A percentile compares a stretch with the other conserved stretches of the same genome.
Conservation (phyloP, 1,284 basidiomycete species). For the Irpex sp. region DNA sequence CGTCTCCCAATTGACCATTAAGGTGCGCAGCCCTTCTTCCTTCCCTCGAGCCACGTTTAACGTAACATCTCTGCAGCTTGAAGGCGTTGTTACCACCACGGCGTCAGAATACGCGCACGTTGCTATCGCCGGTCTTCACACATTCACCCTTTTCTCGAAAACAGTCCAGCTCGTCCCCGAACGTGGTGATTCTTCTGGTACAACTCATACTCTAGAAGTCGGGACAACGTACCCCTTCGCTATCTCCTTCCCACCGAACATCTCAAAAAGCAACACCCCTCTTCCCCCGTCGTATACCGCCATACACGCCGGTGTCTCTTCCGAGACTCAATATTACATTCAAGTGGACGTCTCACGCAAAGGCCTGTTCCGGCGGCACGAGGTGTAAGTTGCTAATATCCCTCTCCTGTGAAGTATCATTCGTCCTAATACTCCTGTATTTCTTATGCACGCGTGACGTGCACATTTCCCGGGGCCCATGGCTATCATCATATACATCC, state of each 20-base stretch:
- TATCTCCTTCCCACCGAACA: constrained; percentile 35
- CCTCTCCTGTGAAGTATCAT: constrained; percentile 8
- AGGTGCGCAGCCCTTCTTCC: constrained; percentile 22
- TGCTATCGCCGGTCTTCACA: constrained; percentile 23
- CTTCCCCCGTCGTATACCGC: constrained; percentile 40
- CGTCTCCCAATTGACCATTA: constrained; percentile 34
- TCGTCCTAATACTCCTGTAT: constrained; percentile 11
- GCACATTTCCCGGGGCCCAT: neutral
- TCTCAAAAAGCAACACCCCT: constrained; percentile 22
- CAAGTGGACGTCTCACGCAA: constrained; percentile 39
- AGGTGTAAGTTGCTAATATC: constrained; percentile 42
- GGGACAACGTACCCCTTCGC: constrained; percentile 34
- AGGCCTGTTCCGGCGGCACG: constrained; percentile 34
- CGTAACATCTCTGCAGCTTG: constrained; percentile 27
- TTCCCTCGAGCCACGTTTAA: neutral
- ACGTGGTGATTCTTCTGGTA: constrained; percentile 9
- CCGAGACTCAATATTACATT: constrained; percentile 36
- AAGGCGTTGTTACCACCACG: constrained; percentile 35
- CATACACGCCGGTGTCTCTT: constrained; percentile 33
- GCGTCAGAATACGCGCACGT: constrained; percentile 26
- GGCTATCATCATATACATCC: neutral
- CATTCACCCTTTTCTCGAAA: constrained; percentile 28
- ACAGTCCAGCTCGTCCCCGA: neutral
- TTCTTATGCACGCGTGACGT: constrained; percentile 1
- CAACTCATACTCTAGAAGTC: constrained; percentile 20